Conservation (phyloP, 495 filamentous ascomycete species). For the Hypoxylon cercidicola region DNA sequence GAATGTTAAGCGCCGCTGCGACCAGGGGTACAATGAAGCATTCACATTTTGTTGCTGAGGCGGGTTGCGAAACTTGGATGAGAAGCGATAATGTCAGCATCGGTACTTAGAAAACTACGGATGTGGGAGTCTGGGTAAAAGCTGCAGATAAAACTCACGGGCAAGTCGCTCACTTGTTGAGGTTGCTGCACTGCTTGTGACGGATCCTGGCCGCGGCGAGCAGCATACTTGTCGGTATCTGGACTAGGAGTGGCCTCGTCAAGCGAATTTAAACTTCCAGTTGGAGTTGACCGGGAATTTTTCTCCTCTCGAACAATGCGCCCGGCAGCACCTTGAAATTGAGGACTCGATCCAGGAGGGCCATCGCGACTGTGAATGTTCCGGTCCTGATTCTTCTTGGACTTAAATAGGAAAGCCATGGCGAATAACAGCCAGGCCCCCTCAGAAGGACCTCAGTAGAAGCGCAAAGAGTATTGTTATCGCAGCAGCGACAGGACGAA, state of each 20-base stretch:
- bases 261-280: slow-evolving; percentile 64
- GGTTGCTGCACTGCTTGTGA: slow-evolving; percentile 28
- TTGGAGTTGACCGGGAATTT: slow-evolving; percentile 61
- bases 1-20: slow-evolving; percentile 86
- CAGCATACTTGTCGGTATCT: slow-evolving; percentile 56
- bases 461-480: slow-evolving; percentile 13
- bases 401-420: slow-evolving; percentile 81
- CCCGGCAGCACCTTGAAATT: slow-evolving; percentile 50
- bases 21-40: slow-evolving; percentile 91
- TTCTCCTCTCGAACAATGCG: slow-evolving; percentile 60
- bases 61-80: slow-evolving; percentile 60
- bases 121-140: background rate
- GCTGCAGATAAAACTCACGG: slow-evolving; percentile 52
- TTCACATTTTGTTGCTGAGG: slow-evolving; percentile 54
- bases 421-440: slow-evolving; percentile 40
- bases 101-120: background rate
- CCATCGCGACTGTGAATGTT: slow-evolving; percentile 58
- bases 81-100: slow-evolving; percentile 28
- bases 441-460: slow-evolving; percentile 41
- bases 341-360: slow-evolving; percentile 48
- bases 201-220: slow-evolving; percentile 51
- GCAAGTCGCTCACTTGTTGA: slow-evolving; percentile 54
- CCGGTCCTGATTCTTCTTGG: slow-evolving; percentile 70
- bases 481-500: slow-evolving; percentile 29
- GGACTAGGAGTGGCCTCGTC: slow-evolving; percentile 63